These are phyloP conservation scores for Lantana camara DNA, from an alignment of 257 asterid species.

Conservation along the genomic window DNA sequence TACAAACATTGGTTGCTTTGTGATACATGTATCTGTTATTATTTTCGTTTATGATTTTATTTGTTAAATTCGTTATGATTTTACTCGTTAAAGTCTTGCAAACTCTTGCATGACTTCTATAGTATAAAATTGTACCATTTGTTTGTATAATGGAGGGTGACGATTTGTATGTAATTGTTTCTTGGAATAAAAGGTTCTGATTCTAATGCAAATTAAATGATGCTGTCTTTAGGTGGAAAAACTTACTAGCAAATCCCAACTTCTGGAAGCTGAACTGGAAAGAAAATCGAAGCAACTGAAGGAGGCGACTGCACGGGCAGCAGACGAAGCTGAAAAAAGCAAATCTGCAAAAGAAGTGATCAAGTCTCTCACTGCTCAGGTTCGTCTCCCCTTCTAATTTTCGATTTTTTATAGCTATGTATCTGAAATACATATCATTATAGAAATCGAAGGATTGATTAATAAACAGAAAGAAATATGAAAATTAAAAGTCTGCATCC, in stretches of 20 bases:
- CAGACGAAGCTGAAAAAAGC: constrained; percentile 66
- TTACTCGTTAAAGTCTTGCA: not conserved
- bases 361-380: constrained; percentile 76
- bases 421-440: too few species aligned
- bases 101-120: not conserved
- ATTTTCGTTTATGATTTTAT: too few species aligned
- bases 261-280: constrained; percentile 75
- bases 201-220: too few species aligned
- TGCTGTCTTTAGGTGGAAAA: constrained; percentile 67
- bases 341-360: constrained; percentile 83
- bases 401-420: too few species aligned
- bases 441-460: too few species aligned
- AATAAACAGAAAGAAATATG: too few species aligned
- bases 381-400: constrained; percentile 23
- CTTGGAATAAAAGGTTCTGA: too few species aligned
- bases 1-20: not conserved
- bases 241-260: constrained; percentile 59
- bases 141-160: too few species aligned
- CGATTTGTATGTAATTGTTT: too few species aligned
- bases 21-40: too few species aligned
- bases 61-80: too few species aligned
- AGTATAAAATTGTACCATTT: not conserved
- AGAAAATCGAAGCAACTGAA: constrained; percentile 59
- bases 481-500: too few species aligned
- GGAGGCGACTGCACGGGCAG: constrained; percentile 60